Evolutionary conservation across 176 grass and related monocot genomes (phyloP).

Genomic region (Oryza glaberrima): DNA sequence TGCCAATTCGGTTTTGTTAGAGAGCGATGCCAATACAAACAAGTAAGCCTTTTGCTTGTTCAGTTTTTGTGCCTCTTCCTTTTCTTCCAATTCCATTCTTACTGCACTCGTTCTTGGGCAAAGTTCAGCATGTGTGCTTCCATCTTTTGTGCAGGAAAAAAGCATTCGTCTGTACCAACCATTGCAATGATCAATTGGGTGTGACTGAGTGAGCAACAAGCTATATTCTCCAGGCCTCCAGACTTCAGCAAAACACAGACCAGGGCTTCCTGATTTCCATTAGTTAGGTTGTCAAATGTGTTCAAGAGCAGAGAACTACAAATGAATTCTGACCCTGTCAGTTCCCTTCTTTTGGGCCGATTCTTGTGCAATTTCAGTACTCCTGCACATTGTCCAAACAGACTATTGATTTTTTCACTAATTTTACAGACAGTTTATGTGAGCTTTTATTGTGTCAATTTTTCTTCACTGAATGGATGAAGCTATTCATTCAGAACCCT

Average conservation of each 20-base stretch:
- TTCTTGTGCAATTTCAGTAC: neutral
- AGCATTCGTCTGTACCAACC: slow-evolving; percentile 7
- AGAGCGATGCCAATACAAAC: neutral
- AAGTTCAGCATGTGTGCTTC: slow-evolving; percentile 25
- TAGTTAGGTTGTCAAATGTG: neutral
- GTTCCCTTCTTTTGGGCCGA: neutral
- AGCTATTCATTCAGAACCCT: neutral
- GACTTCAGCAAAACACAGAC: neutral
- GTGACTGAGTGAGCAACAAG: neutral
- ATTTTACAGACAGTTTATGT: neutral
- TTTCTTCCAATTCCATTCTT: slow-evolving; percentile 14
- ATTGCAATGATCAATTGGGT: neutral
- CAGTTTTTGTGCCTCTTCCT: slow-evolving; percentile 10
- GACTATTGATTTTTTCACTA: neutral
- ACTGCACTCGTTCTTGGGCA: slow-evolving; percentile 11
- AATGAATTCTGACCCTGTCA: neutral
- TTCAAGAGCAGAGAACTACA: too few relatives aligned
- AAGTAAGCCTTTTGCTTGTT: slow-evolving; percentile 34
- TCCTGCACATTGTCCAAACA: neutral
- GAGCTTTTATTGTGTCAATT: neutral
- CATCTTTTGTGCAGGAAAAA: slow-evolving; percentile 38
- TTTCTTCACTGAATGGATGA: neutral
- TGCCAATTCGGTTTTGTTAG: slow-evolving; percentile 22
- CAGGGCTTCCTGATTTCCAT: neutral
- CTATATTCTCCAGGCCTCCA: neutral